Base-by-base conservation (phyloP, 2,329 filamentous ascomycete species). In the Thelonectria discophora region DNA sequence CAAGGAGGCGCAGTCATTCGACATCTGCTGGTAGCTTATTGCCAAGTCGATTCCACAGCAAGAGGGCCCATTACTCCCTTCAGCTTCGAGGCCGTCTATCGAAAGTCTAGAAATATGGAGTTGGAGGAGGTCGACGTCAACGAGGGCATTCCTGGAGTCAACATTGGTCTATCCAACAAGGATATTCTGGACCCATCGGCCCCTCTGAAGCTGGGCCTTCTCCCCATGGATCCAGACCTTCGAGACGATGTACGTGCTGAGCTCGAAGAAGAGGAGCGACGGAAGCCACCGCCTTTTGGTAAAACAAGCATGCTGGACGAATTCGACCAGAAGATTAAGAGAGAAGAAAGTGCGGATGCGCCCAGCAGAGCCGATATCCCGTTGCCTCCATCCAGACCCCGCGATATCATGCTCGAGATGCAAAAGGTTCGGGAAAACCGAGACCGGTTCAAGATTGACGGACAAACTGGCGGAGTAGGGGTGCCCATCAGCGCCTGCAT, bases 341-440 rank as follows among this genome's bases (percentile, higher is more conserved):
- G 90, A 24, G 95, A 97, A 77, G 94, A 97, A 34, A 90, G 90
- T 53, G 90, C 90, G 24, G 95, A 98, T 73, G 92, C 85, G 0
- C 94, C 94, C 2, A 89, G 82, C 49, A 87, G 94, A 45, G 84
- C 90, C 15, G 90, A 94, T 21, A 86, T 98, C 20, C 94, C 95
- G 2, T 87, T 96, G 20, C 95, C 95, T 1, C 91, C 93, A 5
- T 96, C 94, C 0, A 87, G 93, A 17, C 93, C 93, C 3, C 86
- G 94, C 63, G 95, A 99, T 71, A 93, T 99, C 8, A 88, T 92
- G 27, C 92, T 97, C 80, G 95, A 98, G 76, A 93, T 98, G 71
- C 92, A 95, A 73, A 95, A 94, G 74, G 88, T 98, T 10, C 92
- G 93, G 66, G 95, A 99, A 76, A 92, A 97, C 72, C 88, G 95